Evolutionary conservation across 306 rosid genomes (phyloP).

Genomic region (Fagus crenata): DNA sequence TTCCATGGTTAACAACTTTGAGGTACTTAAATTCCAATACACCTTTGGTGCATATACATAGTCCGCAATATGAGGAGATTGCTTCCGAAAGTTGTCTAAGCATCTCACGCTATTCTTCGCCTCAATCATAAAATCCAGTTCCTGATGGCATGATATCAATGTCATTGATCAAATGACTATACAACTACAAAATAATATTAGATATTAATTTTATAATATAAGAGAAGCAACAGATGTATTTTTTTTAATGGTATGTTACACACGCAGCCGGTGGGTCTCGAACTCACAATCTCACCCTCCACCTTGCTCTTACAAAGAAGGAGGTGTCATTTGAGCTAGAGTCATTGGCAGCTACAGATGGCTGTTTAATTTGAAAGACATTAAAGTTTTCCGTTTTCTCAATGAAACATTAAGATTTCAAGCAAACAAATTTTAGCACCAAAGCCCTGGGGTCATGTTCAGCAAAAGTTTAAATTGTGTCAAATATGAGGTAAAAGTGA

Average conservation of each 20-base stretch:
- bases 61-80: conserved; percentile 86
- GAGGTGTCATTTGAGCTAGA: too few species aligned
- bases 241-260: too few species aligned
- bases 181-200: conserved; percentile 1
- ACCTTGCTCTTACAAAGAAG: too few species aligned
- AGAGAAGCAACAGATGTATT: neutral
- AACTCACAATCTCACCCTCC: too few species aligned
- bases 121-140: conserved; percentile 79
- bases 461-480: neutral
- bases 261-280: too few species aligned
- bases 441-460: neutral
- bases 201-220: neutral
- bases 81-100: conserved; percentile 74
- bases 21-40: conserved; percentile 77
- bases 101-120: conserved; percentile 93
- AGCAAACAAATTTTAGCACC: neutral
- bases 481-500: neutral
- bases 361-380: neutral
- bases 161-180: conserved; percentile 31
- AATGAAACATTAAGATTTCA: neutral
- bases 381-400: neutral
- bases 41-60: conserved; percentile 86
- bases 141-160: conserved; percentile 53
- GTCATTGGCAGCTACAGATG: neutral
- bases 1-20: conserved; percentile 94